A percentile compares a stretch with the other conserved stretches of the same genome.
phyloP scores from a whole-genome alignment of 129 eudicot genomes.

The Centaurea solstitialis region DNA sequence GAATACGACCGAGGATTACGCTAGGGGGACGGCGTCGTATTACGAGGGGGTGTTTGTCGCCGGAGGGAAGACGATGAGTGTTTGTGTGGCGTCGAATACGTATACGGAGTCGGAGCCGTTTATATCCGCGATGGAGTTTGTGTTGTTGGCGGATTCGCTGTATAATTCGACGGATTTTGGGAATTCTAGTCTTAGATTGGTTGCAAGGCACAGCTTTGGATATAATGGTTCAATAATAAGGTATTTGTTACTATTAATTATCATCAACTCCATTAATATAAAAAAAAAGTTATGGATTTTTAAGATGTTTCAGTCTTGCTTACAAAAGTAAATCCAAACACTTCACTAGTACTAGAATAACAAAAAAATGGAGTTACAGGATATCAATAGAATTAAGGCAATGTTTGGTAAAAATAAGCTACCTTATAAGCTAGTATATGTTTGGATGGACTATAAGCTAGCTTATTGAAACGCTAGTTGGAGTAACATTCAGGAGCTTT shows the following conservation, averaged over 20 bases:
- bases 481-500: too few species aligned
- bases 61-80: slow-evolving; percentile 63
- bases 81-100: slow-evolving; percentile 76
- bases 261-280: neutral
- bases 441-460: too few species aligned
- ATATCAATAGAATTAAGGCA: too few species aligned
- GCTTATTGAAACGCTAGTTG: too few species aligned
- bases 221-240: slow-evolving; percentile 53
- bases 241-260: slow-evolving; percentile 42
- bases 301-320: neutral
- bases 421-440: too few species aligned
- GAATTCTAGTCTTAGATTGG: slow-evolving; percentile 54
- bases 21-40: slow-evolving; percentile 42
- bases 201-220: slow-evolving; percentile 87
- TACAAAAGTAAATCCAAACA: too few species aligned
- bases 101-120: slow-evolving; percentile 79
- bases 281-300: neutral
- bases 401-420: too few species aligned
- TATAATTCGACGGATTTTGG: slow-evolving; percentile 84
- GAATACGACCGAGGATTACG: slow-evolving; percentile 81
- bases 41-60: slow-evolving; percentile 84
- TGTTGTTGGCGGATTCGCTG: slow-evolving; percentile 59
- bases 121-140: slow-evolving; percentile 70
- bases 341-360: too few species aligned
- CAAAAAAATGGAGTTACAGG: too few species aligned